phyloP scores from a whole-genome alignment of 163 green algal species.

The Coccomyxa subellipsoidea region DNA sequence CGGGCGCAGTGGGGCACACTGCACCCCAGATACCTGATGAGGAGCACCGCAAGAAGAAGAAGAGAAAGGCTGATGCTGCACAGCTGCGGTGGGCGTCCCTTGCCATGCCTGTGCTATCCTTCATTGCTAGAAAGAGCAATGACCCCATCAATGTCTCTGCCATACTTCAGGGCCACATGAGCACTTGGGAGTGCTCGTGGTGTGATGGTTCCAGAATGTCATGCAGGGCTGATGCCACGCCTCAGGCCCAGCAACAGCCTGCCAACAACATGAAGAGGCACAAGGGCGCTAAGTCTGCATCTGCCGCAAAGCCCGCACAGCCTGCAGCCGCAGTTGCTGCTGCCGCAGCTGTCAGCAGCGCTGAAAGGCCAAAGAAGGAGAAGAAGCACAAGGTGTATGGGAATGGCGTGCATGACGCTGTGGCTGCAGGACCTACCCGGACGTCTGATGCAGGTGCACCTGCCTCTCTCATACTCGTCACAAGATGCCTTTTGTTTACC shows the following conservation, averaged over 20 bases:
- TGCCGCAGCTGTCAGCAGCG: neutral
- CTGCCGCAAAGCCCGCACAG: neutral
- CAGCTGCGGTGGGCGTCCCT: neutral
- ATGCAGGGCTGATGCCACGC: neutral
- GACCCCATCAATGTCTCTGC: neutral
- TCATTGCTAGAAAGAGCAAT: neutral
- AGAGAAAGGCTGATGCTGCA: neutral
- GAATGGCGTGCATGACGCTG: neutral
- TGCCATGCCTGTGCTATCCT: neutral
- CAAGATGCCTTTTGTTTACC: too few relatives aligned
- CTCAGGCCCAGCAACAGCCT: neutral
- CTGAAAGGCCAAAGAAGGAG: neutral
- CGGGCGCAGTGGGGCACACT: neutral
- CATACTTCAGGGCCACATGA: too few relatives aligned
- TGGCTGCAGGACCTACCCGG: neutral
- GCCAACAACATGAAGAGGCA: neutral
- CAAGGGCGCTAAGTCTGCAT: neutral
- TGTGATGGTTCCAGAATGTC: neutral
- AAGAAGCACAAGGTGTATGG: neutral
- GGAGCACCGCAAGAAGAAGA: slow-evolving; percentile 10
- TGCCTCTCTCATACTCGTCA: too few relatives aligned
- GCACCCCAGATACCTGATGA: neutral
- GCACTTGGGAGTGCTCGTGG: neutral
- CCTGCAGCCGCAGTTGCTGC: neutral
- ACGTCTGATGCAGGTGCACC: neutral